phyloP scores from a whole-genome alignment of 2,329 filamentous ascomycete species.

The Ceratocystis albifundus region DNA sequence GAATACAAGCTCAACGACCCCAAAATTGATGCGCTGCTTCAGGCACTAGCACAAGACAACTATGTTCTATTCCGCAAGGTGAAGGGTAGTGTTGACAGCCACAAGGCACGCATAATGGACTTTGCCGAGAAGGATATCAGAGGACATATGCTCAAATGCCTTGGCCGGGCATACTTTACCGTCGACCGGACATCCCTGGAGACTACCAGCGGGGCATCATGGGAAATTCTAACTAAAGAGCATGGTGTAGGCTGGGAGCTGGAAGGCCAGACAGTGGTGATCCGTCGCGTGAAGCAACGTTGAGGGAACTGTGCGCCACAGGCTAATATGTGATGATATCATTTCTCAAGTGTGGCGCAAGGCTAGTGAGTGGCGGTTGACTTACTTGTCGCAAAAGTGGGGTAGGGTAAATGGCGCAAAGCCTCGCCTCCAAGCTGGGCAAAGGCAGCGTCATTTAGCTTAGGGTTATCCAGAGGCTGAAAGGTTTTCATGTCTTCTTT shows the following conservation, averaged over 20 bases:
- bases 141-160: slow-evolving; percentile 69
- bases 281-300: slow-evolving; percentile 45
- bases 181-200: slow-evolving; percentile 61
- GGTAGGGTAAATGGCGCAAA: neutral
- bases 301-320: neutral
- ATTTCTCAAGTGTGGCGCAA: neutral
- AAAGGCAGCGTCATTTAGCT: neutral
- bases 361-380: neutral
- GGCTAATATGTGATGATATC: neutral
- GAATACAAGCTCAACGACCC: slow-evolving; percentile 51
- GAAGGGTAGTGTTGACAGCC: slow-evolving; percentile 63
- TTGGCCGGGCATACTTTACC: slow-evolving; percentile 68
- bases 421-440: neutral
- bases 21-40: slow-evolving; percentile 58
- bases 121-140: slow-evolving; percentile 66
- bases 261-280: slow-evolving; percentile 61
- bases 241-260: slow-evolving; percentile 78
- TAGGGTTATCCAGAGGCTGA: slow-evolving; percentile 15
- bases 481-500: slow-evolving; percentile 13
- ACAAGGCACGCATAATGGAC: slow-evolving; percentile 67
- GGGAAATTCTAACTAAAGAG: slow-evolving; percentile 55
- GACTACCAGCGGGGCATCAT: slow-evolving; percentile 53
- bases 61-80: slow-evolving; percentile 68
- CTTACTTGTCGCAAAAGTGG: neutral
- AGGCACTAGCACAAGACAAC: slow-evolving; percentile 66